phyloP scores from a whole-genome alignment of 495 filamentous ascomycete species.

The Eremomyces bilateralis region DNA sequence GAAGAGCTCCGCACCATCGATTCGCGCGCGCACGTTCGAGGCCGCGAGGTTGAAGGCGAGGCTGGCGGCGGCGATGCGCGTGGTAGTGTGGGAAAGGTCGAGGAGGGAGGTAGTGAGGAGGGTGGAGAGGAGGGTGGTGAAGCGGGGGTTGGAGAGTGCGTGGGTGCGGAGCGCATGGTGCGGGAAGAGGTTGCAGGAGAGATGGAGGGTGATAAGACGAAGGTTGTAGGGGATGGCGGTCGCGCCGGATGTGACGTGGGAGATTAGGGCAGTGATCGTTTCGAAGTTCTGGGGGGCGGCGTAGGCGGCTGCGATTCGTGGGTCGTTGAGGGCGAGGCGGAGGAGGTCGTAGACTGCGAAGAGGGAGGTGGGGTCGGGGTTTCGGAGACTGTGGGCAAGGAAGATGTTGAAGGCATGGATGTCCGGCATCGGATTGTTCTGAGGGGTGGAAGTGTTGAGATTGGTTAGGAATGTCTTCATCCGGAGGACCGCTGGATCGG shows the following conservation, averaged over 20 bases:
- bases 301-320: constrained; percentile 45
- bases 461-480: no score
- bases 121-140: constrained; percentile 9
- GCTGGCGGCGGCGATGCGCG: constrained; percentile 58
- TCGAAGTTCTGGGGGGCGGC: constrained; percentile 9
- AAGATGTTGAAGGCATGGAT: constrained; percentile 33
- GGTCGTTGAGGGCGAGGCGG: constrained; percentile 53
- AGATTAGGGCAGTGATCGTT: no score
- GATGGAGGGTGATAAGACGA: constrained; percentile 53
- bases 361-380: constrained; percentile 31
- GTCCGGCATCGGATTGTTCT: constrained; percentile 40
- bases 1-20: no score
- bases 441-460: no score
- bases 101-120: constrained; percentile 33
- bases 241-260: no score
- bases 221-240: constrained; percentile 80
- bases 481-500: neutral
- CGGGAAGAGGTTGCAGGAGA: constrained; percentile 41
- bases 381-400: constrained; percentile 26
- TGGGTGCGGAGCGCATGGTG: constrained; percentile 25
- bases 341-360: constrained; percentile 74
- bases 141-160: constrained; percentile 16
- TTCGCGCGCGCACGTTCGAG: constrained; percentile 47
- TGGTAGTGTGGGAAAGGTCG: constrained; percentile 24
- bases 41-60: constrained; percentile 66